Evolutionary conservation across 2,329 filamentous ascomycete species (phyloP).

Genomic region (Dactylella cylindrospora): DNA sequence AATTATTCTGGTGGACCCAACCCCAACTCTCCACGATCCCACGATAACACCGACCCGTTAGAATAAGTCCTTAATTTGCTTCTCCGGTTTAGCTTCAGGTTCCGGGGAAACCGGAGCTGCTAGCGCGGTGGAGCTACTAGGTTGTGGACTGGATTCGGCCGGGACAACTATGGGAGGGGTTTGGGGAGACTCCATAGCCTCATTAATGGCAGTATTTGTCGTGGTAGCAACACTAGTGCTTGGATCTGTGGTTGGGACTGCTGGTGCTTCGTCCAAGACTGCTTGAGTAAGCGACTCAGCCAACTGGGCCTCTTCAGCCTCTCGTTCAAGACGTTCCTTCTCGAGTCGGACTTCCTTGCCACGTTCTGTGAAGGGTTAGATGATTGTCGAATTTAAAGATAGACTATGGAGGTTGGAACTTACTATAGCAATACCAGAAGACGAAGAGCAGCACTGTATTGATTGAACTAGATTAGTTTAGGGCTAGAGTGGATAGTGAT

Average conservation of each 20-base stretch:
- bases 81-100: slow-evolving; percentile 3
- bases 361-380: slow-evolving; percentile 58
- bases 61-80: slow-evolving; percentile 23
- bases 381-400: neutral
- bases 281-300: too few species aligned
- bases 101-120: neutral
- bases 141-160: neutral
- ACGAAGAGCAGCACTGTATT: slow-evolving; percentile 78
- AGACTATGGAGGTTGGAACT: neutral
- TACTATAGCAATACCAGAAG: slow-evolving; percentile 91
- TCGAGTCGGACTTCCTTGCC: slow-evolving; percentile 81
- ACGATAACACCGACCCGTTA: neutral
- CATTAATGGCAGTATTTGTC: slow-evolving; percentile 31
- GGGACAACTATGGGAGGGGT: neutral
- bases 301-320: slow-evolving; percentile 20
- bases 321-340: slow-evolving; percentile 53
- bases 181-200: slow-evolving; percentile 9
- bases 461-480: slow-evolving; percentile 11
- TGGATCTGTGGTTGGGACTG: slow-evolving; percentile 27
- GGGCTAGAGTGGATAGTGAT: neutral
- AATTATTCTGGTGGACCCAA: neutral
- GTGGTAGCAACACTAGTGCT: slow-evolving; percentile 35
- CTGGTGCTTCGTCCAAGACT: slow-evolving; percentile 25
- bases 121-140: neutral
- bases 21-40: neutral